phyloP scores from a whole-genome alignment of 164 flowering plant species.

The Aristolochia fimbriata region DNA sequence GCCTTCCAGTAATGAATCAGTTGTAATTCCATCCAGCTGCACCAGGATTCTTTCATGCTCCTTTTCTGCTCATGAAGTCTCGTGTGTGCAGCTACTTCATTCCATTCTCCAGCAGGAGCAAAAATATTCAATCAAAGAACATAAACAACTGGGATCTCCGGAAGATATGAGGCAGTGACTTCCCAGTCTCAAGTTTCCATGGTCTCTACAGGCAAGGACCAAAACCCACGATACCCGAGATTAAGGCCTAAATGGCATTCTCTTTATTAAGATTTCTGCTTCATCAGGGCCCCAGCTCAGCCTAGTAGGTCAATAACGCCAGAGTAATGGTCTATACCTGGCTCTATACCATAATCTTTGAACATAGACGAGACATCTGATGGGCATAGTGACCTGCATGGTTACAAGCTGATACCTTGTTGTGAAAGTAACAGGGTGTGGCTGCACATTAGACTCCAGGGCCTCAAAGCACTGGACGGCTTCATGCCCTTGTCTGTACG shows the following conservation, averaged over 20 bases:
- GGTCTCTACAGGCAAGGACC: slow-evolving; percentile 56
- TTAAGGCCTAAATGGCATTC: slow-evolving; percentile 19
- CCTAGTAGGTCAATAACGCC: slow-evolving; percentile 53
- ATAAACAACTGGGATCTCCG: slow-evolving; percentile 38
- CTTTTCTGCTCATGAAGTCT: slow-evolving; percentile 25
- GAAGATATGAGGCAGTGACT: slow-evolving; percentile 35
- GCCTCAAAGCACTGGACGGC: slow-evolving; percentile 36
- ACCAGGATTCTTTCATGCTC: slow-evolving; percentile 35
- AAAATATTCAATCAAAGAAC: slow-evolving; percentile 44
- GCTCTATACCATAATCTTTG: slow-evolving; percentile 29
- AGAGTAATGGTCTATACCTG: slow-evolving; percentile 44
- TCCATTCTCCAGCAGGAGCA: slow-evolving; percentile 56
- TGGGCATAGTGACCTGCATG: slow-evolving; percentile 51
- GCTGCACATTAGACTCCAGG: slow-evolving; percentile 25
- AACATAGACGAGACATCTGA: slow-evolving; percentile 44
- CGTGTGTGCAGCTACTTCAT: slow-evolving; percentile 45
- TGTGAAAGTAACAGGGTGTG: slow-evolving; percentile 60
- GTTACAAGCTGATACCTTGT: slow-evolving; percentile 58
- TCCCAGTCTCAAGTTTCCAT: slow-evolving; percentile 49
- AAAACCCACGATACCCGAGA: slow-evolving; percentile 45
- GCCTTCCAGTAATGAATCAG: no score
- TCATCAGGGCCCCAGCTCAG: slow-evolving; percentile 50
- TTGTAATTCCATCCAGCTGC: slow-evolving; percentile 35
- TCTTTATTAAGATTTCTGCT: slow-evolving; percentile 33
- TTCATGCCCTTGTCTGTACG: slow-evolving; percentile 47